Conservation (phyloP, 108 stramenopile species). For the Aurantiochytrium sp. region DNA sequence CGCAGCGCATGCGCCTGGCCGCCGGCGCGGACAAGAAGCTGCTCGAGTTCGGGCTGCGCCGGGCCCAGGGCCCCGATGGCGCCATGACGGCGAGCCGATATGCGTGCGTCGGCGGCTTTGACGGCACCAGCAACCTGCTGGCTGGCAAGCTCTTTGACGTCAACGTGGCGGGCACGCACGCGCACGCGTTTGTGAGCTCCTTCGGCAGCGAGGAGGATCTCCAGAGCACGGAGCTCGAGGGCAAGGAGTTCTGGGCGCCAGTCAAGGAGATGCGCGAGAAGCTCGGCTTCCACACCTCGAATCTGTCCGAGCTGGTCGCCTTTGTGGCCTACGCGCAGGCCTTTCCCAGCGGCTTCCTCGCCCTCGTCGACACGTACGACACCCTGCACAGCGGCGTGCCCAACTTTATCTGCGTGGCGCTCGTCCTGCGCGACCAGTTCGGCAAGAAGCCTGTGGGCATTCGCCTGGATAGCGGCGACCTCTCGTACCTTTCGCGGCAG, state of each 20-base stretch:
- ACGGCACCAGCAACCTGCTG: constrained; percentile 87
- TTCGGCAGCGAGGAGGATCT: constrained; percentile 73
- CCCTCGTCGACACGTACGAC: constrained; percentile 96
- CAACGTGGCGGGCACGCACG: constrained; percentile 85
- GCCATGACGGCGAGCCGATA: constrained; percentile 87
- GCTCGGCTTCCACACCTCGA: constrained; percentile 51
- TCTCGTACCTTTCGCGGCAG: constrained; percentile 72
- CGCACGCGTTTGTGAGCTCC: constrained; percentile 89
- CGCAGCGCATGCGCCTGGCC: constrained; percentile 86
- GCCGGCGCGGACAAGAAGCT: constrained; percentile 66
- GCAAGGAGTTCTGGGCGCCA: constrained; percentile 29
- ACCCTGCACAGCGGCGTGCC: constrained; percentile 81
- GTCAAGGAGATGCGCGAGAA: background rate
- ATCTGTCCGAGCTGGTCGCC: constrained; percentile 91
- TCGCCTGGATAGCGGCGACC: constrained; percentile 91
- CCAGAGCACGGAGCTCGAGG: background rate
- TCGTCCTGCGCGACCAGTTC: constrained; percentile 73
- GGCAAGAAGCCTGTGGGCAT: constrained; percentile 82
- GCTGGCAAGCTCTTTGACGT: constrained; percentile 81
- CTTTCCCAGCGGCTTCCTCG: constrained; percentile 84
- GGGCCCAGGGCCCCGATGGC: constrained; percentile 97
- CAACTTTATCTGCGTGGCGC: constrained; percentile 84
- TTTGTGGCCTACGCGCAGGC: constrained; percentile 90
- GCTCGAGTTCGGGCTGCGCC: constrained; percentile 91
- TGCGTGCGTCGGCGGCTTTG: constrained; percentile 86